Evolutionary conservation across 1,284 basidiomycete species (phyloP).

Genomic region (Trametes pubescens): DNA sequence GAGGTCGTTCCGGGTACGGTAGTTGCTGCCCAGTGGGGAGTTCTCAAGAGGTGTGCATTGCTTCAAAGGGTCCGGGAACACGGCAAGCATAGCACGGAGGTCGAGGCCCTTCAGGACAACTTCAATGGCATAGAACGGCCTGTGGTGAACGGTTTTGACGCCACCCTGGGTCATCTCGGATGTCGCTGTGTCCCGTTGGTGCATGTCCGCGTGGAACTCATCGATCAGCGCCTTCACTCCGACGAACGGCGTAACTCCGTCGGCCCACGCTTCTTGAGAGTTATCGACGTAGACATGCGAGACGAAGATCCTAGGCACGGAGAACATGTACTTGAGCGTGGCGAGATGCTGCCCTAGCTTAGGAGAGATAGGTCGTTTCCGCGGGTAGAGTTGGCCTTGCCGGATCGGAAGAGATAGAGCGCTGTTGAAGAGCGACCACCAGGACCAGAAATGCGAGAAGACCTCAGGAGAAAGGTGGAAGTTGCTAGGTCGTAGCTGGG

Average conservation of each 20-base stretch:
- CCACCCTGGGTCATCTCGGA: slow-evolving; percentile 59
- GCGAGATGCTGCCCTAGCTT: slow-evolving; percentile 92
- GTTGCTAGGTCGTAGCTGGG: slow-evolving; percentile 63
- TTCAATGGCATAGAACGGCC: slow-evolving; percentile 94
- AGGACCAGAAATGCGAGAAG: slow-evolving; percentile 92
- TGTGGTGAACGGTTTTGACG: slow-evolving; percentile 73
- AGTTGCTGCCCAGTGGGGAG: slow-evolving; percentile 56
- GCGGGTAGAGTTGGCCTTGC: slow-evolving; percentile 85
- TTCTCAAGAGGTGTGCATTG: slow-evolving; percentile 56
- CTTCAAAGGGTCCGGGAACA: slow-evolving; percentile 79
- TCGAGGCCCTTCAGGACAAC: slow-evolving; percentile 83
- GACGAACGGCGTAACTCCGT: slow-evolving; percentile 82
- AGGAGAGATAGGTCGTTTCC: slow-evolving; percentile 76
- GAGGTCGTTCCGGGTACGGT: slow-evolving; percentile 54
- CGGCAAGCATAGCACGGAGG: slow-evolving; percentile 81
- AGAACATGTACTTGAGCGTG: slow-evolving; percentile 93
- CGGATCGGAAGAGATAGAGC: slow-evolving; percentile 87
- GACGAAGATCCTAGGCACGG: slow-evolving; percentile 82
- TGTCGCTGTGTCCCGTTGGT: slow-evolving; percentile 90
- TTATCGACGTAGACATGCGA: slow-evolving; percentile 91
- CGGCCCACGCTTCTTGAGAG: slow-evolving; percentile 76
- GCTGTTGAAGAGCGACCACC: slow-evolving; percentile 90
- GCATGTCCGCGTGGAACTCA: slow-evolving; percentile 89
- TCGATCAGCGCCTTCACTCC: slow-evolving; percentile 88
- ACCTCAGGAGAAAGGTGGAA: slow-evolving; percentile 89